These are phyloP conservation scores for Rhizophagus sp. DNA, from an alignment of 192 early-diverging fungal species.

Conservation along the genomic window DNA sequence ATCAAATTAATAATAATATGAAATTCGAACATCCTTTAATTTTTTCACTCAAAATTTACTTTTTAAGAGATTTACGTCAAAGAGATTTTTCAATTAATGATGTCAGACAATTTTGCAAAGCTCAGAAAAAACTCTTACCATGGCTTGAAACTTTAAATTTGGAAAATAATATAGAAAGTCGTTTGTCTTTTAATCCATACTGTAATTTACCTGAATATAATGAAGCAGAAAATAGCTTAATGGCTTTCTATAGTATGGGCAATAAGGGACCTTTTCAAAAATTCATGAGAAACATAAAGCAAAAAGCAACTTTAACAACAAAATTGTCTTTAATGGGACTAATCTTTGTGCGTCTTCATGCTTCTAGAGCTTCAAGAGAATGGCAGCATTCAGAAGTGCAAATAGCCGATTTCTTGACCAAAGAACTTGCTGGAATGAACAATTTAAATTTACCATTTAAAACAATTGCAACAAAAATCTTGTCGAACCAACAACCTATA, in stretches of 20 bases:
- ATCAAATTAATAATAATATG: conserved; percentile 18
- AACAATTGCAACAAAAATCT: background rate
- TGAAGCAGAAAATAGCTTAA: conserved; percentile 7
- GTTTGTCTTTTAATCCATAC: conserved; percentile 25
- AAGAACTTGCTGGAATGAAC: background rate
- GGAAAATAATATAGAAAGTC: conserved; percentile 5
- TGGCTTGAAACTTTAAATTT: conserved; percentile 11
- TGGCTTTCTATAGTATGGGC: background rate
- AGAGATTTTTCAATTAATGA: conserved; percentile 22
- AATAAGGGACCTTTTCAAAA: background rate
- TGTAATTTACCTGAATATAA: background rate
- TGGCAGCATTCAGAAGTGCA: background rate
- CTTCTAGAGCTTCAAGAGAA: conserved; percentile 21
- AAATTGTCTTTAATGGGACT: conserved; percentile 16
- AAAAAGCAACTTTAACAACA: background rate
- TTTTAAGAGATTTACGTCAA: conserved; percentile 16
- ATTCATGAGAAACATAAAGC: background rate
- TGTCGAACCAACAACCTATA: conserved; percentile 11
- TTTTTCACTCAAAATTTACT: conserved; percentile 28
- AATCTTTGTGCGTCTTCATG: conserved; percentile 4
- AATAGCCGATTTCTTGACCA: background rate
- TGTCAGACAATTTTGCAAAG: conserved; percentile 13
- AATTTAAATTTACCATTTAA: background rate
- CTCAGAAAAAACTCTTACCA: background rate
- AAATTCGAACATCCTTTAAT: conserved; percentile 6